Base-by-base conservation (phyloP, 2,329 filamentous ascomycete species). In the Paecilomyces formosus region DNA sequence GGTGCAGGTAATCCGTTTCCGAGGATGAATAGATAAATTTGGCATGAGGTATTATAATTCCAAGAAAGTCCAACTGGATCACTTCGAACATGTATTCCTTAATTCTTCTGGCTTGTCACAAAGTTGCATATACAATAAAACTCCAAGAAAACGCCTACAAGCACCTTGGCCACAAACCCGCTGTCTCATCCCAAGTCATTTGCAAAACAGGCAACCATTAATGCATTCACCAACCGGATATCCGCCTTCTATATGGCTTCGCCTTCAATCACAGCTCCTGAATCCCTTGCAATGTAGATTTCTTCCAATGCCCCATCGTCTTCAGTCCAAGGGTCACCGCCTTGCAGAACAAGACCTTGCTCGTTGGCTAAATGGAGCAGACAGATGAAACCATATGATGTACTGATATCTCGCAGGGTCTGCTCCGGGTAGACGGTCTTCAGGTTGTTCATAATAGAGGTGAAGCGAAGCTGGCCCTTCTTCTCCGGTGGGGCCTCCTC, bases 321-420 rank as follows among this genome's bases (percentile, higher is more conserved):
- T 26, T 64, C 61, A 22, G 65, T 66, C 30, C 69, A 66, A 7
- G 70, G 75, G 33, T 82, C 78, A 51, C 82, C 78, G 57, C 85
- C 86, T 64, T 88, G 83, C 62, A 97, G 88, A 24, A 88, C 81
- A 45, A 97, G 79, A 0, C 92, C 92, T 77, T 95, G 93, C 71
- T 97, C 92, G 75, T 97, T 97, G 60, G 92, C 92, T 67, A 97
- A 72, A 75, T 97, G 92, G 63, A 97, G 78, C 59, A 96, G 77
- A 67, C 90, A 95, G 63, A 99, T 99, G 76, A 62, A 99, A 72
- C 94, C 96, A 65, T 84, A 88, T 15, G 82, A 95, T 0, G 94
- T 99, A 35, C 92, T 96, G 68, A 99, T 97, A 74, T 99, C 94
- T 61, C 88, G 86, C 85, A 99, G 90, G 60, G 86, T 85, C 65